Conservation (phyloP, 192 early-diverging fungal genomes). For the Phlyctochytrium arcticum region DNA sequence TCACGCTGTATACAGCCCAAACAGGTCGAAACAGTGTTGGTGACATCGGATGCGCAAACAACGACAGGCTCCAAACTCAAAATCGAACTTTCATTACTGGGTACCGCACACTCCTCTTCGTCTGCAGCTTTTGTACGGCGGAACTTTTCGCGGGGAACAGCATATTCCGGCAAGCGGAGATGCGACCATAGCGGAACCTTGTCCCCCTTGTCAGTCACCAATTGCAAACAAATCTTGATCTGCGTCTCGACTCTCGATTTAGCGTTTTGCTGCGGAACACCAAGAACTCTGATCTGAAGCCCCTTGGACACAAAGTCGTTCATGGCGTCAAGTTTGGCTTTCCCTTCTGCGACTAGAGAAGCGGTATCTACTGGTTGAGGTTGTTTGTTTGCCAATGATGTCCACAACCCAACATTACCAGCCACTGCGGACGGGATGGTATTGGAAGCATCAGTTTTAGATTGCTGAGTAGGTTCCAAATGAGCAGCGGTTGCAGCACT, state of each 20-base stretch:
- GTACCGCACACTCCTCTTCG: conserved; percentile 34
- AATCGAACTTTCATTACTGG: conserved; percentile 38
- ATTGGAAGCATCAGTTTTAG: background rate
- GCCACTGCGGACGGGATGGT: background rate
- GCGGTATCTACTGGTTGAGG: background rate
- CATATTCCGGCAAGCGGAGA: conserved; percentile 74
- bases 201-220: conserved; percentile 64
- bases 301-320: conserved; percentile 13
- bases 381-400: background rate
- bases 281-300: conserved; percentile 33
- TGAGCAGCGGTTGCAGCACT: no score
- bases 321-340: conserved; percentile 16
- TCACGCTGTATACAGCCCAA: conserved; percentile 80
- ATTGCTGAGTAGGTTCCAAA: background rate
- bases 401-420: background rate
- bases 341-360: background rate
- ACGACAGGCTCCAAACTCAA: conserved; percentile 77
- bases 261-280: conserved; percentile 42
- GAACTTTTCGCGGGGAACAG: conserved; percentile 68
- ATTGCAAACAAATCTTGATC: conserved; percentile 84
- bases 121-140: conserved; percentile 30
- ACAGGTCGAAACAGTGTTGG: conserved; percentile 75
- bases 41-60: conserved; percentile 77
- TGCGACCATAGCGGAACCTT: conserved; percentile 78
- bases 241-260: conserved; percentile 94